A percentile compares a stretch with the other conserved stretches of the same genome.
phyloP scores from a whole-genome alignment of 1,139 yeast species.

The Geotrichum restrictum region DNA sequence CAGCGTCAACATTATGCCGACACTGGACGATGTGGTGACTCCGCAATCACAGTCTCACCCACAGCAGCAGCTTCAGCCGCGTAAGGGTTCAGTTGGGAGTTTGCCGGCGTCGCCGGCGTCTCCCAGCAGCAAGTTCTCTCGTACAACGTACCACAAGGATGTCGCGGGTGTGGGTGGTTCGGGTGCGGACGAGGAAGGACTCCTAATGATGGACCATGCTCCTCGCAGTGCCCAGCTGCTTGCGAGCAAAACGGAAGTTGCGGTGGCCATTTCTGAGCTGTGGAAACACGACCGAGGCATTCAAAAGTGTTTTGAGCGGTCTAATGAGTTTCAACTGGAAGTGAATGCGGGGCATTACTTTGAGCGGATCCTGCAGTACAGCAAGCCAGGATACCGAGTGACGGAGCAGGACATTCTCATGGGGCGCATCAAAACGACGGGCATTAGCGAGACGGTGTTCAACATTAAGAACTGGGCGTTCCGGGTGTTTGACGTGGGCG shows the following conservation, averaged over 20 bases:
- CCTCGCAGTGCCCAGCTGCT: neutral
- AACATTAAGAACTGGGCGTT: slow-evolving; percentile 58
- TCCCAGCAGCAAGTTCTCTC: neutral
- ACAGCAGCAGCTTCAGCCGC: neutral
- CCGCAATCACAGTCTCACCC: too few species aligned
- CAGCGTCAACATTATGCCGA: slow-evolving; percentile 3
- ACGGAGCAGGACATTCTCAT: slow-evolving; percentile 77
- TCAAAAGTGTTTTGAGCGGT: slow-evolving; percentile 52
- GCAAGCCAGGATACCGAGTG: slow-evolving; percentile 63
- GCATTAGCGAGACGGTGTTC: slow-evolving; percentile 85
- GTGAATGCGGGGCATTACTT: slow-evolving; percentile 76
- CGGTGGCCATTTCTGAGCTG: slow-evolving; percentile 59
- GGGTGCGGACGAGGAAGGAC: neutral
- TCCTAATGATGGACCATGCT: neutral
- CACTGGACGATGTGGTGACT: neutral
- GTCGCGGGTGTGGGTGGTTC: neutral
- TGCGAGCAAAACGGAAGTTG: slow-evolving; percentile 47
- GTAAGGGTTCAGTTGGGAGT: neutral
- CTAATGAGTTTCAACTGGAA: slow-evolving; percentile 79
- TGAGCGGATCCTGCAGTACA: slow-evolving; percentile 60
- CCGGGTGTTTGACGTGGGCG: slow-evolving; percentile 92
- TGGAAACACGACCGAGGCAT: slow-evolving; percentile 74
- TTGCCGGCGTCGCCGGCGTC: slow-evolving; percentile 4
- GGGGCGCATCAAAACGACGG: slow-evolving; percentile 93
- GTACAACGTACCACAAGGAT: slow-evolving; percentile 9